A percentile compares a stretch with the other conserved stretches of the same genome.
These are phyloP conservation scores for Claviceps humidiphila DNA, from an alignment of 2,329 filamentous ascomycete genomes.

Conservation along the genomic window DNA sequence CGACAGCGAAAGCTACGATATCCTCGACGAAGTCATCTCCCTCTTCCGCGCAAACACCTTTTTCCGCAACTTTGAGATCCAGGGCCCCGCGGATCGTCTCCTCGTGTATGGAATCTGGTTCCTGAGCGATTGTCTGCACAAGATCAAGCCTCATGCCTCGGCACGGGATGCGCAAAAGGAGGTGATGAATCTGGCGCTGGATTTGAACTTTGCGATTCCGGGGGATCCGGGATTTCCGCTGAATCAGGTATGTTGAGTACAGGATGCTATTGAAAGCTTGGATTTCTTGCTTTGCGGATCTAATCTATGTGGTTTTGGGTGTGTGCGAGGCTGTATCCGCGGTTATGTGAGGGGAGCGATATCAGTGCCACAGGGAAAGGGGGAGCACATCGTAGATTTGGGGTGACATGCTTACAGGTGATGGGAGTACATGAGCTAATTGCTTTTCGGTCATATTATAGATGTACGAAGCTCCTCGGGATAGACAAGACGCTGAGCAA, in stretches of 20 bases:
- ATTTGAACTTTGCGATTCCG: constrained; percentile 85
- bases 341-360: too few relatives aligned
- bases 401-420: too few relatives aligned
- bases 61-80: constrained; percentile 99
- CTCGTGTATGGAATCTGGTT: constrained; percentile 96
- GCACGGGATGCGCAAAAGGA: constrained; percentile 53
- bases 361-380: too few relatives aligned
- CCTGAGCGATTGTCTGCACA: constrained; percentile 76
- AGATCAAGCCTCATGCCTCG: constrained; percentile 65
- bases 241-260: constrained; percentile 53
- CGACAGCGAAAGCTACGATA: constrained; percentile 87
- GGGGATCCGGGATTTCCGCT: constrained; percentile 87
- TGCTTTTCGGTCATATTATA: constrained; percentile 12
- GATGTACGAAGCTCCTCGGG: constrained; percentile 81
- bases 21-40: constrained; percentile 81
- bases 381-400: too few relatives aligned
- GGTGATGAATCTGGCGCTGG: constrained; percentile 79
- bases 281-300: too few relatives aligned
- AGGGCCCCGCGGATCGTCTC: constrained; percentile 84
- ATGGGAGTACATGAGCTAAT: neutral
- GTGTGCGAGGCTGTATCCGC: too few relatives aligned
- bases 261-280: neutral
- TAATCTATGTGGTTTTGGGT: too few relatives aligned
- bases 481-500: constrained; percentile 79
- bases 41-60: constrained; percentile 97